phyloP scores from a whole-genome alignment of 768 basidiomycete species.

The Lyophyllum semitale region DNA sequence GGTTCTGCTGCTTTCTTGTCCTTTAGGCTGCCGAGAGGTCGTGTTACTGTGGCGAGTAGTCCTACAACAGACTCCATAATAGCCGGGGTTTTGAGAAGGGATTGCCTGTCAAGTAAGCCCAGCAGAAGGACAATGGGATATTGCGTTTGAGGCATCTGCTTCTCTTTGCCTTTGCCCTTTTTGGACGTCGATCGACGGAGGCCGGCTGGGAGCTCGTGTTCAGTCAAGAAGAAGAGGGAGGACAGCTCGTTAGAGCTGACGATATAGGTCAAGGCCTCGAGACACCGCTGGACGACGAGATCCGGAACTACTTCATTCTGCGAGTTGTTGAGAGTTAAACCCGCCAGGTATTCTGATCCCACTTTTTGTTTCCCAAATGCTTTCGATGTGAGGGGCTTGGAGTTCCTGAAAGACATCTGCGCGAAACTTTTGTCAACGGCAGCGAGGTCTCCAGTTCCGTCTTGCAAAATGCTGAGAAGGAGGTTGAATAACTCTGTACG shows the following conservation, averaged over 20 bases:
- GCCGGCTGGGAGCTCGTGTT: slow-evolving; percentile 87
- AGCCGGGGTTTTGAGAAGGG: slow-evolving; percentile 81
- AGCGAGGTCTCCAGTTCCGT: slow-evolving; percentile 89
- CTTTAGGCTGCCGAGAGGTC: slow-evolving; percentile 72
- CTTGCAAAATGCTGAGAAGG: slow-evolving; percentile 91
- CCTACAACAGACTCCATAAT: slow-evolving; percentile 93
- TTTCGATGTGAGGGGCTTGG: slow-evolving; percentile 56
- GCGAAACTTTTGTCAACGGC: slow-evolving; percentile 93
- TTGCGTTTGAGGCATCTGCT: slow-evolving; percentile 75
- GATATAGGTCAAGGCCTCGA: slow-evolving; percentile 88
- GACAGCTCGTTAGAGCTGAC: slow-evolving; percentile 83
- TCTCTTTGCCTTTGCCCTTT: slow-evolving; percentile 97
- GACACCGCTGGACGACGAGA: slow-evolving; percentile 89
- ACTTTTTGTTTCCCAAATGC: slow-evolving; percentile 71
- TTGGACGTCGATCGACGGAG: slow-evolving; percentile 68
- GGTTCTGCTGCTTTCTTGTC: slow-evolving; percentile 37
- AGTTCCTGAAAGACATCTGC: slow-evolving; percentile 78
- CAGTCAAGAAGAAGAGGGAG: slow-evolving; percentile 92
- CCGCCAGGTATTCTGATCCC: slow-evolving; percentile 50
- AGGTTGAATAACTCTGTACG: slow-evolving; percentile 92
- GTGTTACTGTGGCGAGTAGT: slow-evolving; percentile 85
- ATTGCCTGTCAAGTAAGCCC: slow-evolving; percentile 83
- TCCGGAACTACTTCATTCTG: slow-evolving; percentile 87
- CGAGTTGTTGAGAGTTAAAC: slow-evolving; percentile 49
- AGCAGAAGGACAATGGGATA: slow-evolving; percentile 92